Conservation (phyloP, 164 flowering plant genomes). For the Sextonia rubra region DNA sequence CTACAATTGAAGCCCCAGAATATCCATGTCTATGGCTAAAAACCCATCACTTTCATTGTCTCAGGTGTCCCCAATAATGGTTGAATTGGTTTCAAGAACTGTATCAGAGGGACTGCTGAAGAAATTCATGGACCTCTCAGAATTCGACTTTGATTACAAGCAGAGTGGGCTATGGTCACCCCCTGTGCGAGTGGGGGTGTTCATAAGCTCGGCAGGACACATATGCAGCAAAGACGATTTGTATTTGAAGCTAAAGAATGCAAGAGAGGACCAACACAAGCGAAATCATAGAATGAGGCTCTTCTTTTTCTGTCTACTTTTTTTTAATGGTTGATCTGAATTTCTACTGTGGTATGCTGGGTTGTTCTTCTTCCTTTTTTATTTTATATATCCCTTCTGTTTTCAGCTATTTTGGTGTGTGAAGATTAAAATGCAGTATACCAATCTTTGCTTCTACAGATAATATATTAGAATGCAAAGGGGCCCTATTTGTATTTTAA, state of each 20-base stretch:
- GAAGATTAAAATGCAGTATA: no score
- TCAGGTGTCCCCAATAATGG: slow-evolving; percentile 12
- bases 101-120: slow-evolving; percentile 58
- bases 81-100: slow-evolving; percentile 48
- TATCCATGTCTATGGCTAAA: slow-evolving; percentile 1
- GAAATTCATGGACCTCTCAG: slow-evolving; percentile 59
- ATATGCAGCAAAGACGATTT: slow-evolving; percentile 30
- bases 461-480: no score
- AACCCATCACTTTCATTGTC: slow-evolving; percentile 9
- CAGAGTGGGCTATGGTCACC: slow-evolving; percentile 87
- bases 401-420: no score
- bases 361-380: no score
- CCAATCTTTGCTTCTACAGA: no score
- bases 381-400: no score
- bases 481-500: no score
- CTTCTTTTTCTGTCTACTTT: no score
- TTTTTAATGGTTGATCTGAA: no score
- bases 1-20: neutral
- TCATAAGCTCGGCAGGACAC: slow-evolving; percentile 44
- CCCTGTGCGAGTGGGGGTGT: slow-evolving; percentile 39
- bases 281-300: no score
- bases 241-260: slow-evolving; percentile 16
- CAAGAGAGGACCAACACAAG: slow-evolving; percentile 1
- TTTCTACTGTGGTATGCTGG: no score
- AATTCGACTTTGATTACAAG: slow-evolving; percentile 61